phyloP scores from a whole-genome alignment of 1,139 yeast genomes.

The Pichia cactophila region DNA sequence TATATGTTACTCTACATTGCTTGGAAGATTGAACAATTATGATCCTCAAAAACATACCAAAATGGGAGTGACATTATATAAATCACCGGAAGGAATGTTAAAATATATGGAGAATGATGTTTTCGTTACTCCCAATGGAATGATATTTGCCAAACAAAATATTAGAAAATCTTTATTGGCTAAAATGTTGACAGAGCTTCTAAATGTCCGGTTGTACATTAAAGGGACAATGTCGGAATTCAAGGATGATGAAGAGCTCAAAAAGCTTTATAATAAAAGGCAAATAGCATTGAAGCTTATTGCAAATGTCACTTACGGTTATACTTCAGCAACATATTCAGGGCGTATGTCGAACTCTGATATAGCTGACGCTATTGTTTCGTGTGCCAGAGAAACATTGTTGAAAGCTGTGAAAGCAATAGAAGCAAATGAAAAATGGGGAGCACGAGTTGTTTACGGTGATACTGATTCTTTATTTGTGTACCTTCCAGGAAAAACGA shows the following conservation, averaged over 20 bases:
- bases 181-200: conserved; percentile 74
- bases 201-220: conserved; percentile 72
- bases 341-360: conserved; percentile 98
- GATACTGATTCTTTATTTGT: conserved; percentile 94
- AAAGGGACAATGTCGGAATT: conserved; percentile 63
- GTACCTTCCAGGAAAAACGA: conserved; percentile 75
- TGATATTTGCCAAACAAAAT: conserved; percentile 59
- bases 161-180: conserved; percentile 70
- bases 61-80: conserved; percentile 45
- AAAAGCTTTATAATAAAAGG: conserved; percentile 59
- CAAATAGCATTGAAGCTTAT: conserved; percentile 83
- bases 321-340: conserved; percentile 87
- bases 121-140: conserved; percentile 78
- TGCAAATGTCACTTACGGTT: conserved; percentile 95
- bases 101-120: conserved; percentile 47
- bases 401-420: conserved; percentile 63
- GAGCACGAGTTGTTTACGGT: conserved; percentile 92
- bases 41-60: conserved; percentile 40
- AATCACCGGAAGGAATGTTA: conserved; percentile 51
- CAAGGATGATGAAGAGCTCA: conserved; percentile 36
- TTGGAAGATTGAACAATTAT: conserved; percentile 61
- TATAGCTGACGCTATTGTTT: conserved; percentile 88
- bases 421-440: conserved; percentile 54
- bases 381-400: conserved; percentile 81
- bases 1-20: conserved; percentile 79